These are phyloP conservation scores for Ogataea trehaloabstinens DNA, from an alignment of 805 yeast genomes.

Conservation along the genomic window DNA sequence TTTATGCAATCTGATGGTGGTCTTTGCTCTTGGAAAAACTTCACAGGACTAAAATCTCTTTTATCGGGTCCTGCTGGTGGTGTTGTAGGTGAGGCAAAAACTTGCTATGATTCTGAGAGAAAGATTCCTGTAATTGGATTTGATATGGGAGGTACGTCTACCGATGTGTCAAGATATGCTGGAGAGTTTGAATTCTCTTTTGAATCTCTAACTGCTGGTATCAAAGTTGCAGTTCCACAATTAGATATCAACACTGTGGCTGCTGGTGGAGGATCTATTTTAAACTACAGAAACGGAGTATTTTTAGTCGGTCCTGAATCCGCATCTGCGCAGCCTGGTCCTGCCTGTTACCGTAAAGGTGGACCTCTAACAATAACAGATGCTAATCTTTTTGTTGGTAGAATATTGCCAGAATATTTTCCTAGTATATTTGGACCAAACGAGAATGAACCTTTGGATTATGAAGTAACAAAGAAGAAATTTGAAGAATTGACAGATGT, in stretches of 20 bases:
- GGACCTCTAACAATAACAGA: slow-evolving; percentile 86
- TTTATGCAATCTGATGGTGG: slow-evolving; percentile 65
- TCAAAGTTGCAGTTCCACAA: slow-evolving; percentile 36
- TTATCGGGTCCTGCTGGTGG: slow-evolving; percentile 65
- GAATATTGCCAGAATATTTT: slow-evolving; percentile 67
- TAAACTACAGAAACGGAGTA: slow-evolving; percentile 63
- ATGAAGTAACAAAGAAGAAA: slow-evolving; percentile 46
- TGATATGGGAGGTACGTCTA: slow-evolving; percentile 40
- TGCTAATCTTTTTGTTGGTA: slow-evolving; percentile 70
- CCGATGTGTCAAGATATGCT: slow-evolving; percentile 36
- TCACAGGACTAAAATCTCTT: slow-evolving; percentile 51
- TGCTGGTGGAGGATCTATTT: slow-evolving; percentile 56
- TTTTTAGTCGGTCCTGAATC: slow-evolving; percentile 82
- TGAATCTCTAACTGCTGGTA: slow-evolving; percentile 33
- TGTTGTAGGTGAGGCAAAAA: slow-evolving; percentile 54
- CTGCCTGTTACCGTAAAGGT: slow-evolving; percentile 77
- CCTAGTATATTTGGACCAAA: slow-evolving; percentile 81
- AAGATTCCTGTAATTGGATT: slow-evolving; percentile 31
- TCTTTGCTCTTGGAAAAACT: slow-evolving; percentile 48
- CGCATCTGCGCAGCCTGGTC: slow-evolving; percentile 85
- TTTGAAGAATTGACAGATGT: slow-evolving; percentile 51
- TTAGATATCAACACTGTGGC: slow-evolving; percentile 33
- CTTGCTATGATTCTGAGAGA: slow-evolving; percentile 42
- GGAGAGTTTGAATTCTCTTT: slow-evolving; percentile 31
- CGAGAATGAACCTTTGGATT: slow-evolving; percentile 66